phyloP scores from a whole-genome alignment of 768 basidiomycete species.

The Cystofilobasidium capitatum region DNA sequence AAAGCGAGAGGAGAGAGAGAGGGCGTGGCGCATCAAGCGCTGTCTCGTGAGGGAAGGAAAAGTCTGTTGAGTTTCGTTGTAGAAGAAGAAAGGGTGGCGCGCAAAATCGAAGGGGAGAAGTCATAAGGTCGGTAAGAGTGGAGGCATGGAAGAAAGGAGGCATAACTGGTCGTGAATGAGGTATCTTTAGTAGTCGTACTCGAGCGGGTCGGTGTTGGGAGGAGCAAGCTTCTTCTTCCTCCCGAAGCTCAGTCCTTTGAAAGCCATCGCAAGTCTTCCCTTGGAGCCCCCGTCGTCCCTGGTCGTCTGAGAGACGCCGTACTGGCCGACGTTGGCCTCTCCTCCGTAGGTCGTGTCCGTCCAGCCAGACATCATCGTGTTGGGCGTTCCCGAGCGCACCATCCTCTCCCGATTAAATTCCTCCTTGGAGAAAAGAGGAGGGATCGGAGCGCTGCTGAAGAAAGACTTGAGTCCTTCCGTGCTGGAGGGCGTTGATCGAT shows the following conservation, averaged over 20 bases:
- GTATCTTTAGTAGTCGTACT: background rate
- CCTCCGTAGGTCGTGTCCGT: slow-evolving; percentile 1
- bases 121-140: too few relatives aligned
- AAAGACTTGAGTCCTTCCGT: background rate
- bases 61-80: too few relatives aligned
- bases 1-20: background rate
- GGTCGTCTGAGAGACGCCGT: background rate
- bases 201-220: background rate
- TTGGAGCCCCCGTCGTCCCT: background rate
- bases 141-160: background rate
- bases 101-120: too few relatives aligned
- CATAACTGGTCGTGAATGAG: background rate
- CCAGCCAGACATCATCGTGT: slow-evolving; percentile 10
- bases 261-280: slow-evolving; percentile 1
- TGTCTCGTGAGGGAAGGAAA: too few relatives aligned
- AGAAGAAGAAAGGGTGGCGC: too few relatives aligned
- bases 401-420: slow-evolving; percentile 11
- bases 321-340: background rate
- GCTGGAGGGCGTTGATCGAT: background rate
- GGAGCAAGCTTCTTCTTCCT: background rate
- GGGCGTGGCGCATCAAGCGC: background rate
- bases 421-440: background rate
- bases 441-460: background rate
- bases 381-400: slow-evolving; percentile 2
- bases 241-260: slow-evolving; percentile 5